These are phyloP conservation scores for Glaciozyma martinii DNA, from an alignment of 768 basidiomycete species.

Conservation along the genomic window DNA sequence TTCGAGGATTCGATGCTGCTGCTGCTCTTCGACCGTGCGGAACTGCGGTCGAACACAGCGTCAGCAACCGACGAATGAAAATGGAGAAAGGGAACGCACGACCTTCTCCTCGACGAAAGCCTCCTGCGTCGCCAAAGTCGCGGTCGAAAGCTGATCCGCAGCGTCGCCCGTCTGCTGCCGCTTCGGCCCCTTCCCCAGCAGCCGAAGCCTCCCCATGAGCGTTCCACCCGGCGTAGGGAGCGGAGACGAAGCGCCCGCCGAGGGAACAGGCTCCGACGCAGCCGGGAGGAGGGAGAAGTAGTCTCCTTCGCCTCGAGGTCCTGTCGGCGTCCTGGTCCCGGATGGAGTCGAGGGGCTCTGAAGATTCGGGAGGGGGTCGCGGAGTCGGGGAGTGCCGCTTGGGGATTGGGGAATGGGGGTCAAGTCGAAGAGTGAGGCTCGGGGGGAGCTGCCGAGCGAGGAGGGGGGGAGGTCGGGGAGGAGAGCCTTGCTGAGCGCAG, in stretches of 20 bases:
- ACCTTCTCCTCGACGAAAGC: slow-evolving; percentile 22
- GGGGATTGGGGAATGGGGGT: slow-evolving; percentile 22
- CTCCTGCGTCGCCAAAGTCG: not conserved
- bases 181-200: slow-evolving; percentile 59
- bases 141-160: slow-evolving; percentile 24
- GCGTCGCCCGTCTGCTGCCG: slow-evolving; percentile 37
- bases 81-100: not conserved
- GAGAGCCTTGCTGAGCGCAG: slow-evolving; percentile 46
- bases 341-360: not conserved
- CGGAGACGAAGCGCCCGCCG: not conserved
- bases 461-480: slow-evolving; percentile 12
- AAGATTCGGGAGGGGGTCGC: not conserved
- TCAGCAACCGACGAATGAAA: not conserved
- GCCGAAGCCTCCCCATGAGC: slow-evolving; percentile 57
- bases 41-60: not conserved
- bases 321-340: slow-evolving; percentile 23
- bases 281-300: slow-evolving; percentile 26
- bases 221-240: slow-evolving; percentile 28
- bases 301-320: slow-evolving; percentile 17
- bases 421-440: slow-evolving; percentile 10
- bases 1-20: slow-evolving; percentile 40
- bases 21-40: slow-evolving; percentile 33
- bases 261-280: not conserved
- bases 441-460: slow-evolving; percentile 2
- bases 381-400: not conserved